Percentiles rank a stretch among this genome's conserved stretches.
phyloP scores from a whole-genome alignment of 306 rosid species.

The Betula pendula region DNA sequence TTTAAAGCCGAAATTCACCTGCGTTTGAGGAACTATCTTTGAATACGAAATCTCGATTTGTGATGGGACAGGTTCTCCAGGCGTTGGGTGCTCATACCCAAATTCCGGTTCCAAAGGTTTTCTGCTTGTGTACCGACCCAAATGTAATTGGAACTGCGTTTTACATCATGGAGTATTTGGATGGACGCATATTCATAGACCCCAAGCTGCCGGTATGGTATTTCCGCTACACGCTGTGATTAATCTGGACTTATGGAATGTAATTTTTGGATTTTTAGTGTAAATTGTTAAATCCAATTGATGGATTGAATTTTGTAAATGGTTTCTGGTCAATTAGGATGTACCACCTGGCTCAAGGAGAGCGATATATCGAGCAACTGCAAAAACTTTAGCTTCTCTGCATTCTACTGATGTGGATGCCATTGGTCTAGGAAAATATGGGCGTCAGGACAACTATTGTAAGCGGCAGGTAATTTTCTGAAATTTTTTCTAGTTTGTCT shows the following conservation, averaged over 20 bases:
- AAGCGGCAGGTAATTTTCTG: slow-evolving; percentile 70
- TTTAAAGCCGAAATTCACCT: too few relatives aligned
- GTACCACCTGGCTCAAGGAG: slow-evolving; percentile 62
- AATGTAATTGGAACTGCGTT: slow-evolving; percentile 77
- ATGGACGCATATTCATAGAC: slow-evolving; percentile 82
- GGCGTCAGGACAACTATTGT: slow-evolving; percentile 73
- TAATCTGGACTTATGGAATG: neutral
- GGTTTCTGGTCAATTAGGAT: slow-evolving; percentile 48
- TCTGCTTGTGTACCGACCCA: slow-evolving; percentile 80
- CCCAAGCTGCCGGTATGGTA: slow-evolving; percentile 68
- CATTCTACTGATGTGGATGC: slow-evolving; percentile 76
- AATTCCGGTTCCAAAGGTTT: slow-evolving; percentile 85
- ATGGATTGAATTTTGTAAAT: slow-evolving; percentile 26
- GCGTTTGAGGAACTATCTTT: neutral
- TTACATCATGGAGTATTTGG: slow-evolving; percentile 92
- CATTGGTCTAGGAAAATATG: slow-evolving; percentile 78
- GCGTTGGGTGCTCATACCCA: slow-evolving; percentile 67
- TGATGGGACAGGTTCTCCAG: slow-evolving; percentile 62
- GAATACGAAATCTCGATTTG: neutral
- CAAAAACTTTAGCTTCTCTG: slow-evolving; percentile 64
- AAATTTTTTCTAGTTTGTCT: slow-evolving; percentile 1
- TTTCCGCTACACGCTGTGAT: slow-evolving; percentile 11
- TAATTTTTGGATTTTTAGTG: neutral
- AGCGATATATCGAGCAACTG: slow-evolving; percentile 66
- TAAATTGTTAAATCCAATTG: slow-evolving; percentile 1